Conservation (phyloP, 2,329 filamentous ascomycete genomes). For the Fusarium papillatum region DNA sequence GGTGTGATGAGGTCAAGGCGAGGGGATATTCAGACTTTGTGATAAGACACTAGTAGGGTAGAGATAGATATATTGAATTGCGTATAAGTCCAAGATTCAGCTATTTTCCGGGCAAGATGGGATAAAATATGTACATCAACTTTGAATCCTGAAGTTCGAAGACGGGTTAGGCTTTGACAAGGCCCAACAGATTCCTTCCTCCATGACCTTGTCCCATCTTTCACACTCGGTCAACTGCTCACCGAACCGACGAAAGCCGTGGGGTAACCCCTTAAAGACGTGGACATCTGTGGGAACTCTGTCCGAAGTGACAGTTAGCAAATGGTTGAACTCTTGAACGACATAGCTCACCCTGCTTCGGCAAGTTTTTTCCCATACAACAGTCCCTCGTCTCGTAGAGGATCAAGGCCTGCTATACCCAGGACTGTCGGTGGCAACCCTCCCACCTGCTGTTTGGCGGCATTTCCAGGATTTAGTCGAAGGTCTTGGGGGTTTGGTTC, state of each 20-base stretch:
- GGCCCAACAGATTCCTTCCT: neutral
- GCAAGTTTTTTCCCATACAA: conserved; percentile 58
- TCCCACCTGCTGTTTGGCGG: conserved; percentile 45
- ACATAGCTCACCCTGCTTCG: conserved; percentile 54
- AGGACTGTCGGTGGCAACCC: conserved; percentile 59
- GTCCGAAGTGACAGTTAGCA: neutral
- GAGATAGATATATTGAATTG: neutral
- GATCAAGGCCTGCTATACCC: conserved; percentile 60
- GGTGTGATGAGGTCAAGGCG: conserved; percentile 50
- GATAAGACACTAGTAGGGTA: neutral
- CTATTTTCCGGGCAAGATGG: too few relatives aligned
- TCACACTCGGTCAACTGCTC: neutral
- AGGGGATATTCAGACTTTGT: conserved; percentile 39
- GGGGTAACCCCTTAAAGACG: neutral
- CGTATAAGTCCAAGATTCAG: neutral
- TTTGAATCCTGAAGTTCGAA: neutral
- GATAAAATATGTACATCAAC: neutral
- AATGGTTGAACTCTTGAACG: neutral
- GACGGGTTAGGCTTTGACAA: conserved; percentile 50
- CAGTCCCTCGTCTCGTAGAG: conserved; percentile 61
- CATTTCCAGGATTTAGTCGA: neutral
- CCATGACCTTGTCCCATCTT: conserved; percentile 7
- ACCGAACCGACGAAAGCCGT: conserved; percentile 4
- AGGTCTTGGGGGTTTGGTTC: neutral
- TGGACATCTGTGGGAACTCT: neutral